Conservation (phyloP, 2,329 filamentous ascomycete genomes). For the Aspergillus aculeatinus region DNA sequence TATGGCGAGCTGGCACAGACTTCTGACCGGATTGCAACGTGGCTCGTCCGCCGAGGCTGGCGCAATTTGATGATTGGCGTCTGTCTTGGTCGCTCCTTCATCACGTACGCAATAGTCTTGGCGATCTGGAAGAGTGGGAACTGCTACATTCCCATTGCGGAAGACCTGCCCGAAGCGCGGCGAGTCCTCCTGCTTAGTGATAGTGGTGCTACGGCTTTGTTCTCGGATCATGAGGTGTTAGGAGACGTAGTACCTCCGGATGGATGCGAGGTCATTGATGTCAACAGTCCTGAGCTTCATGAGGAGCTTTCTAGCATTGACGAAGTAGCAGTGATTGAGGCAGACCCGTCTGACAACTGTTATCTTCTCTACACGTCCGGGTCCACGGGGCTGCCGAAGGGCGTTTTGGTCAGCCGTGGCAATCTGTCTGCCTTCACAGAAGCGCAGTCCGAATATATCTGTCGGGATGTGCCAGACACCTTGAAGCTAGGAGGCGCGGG, state of each 20-base stretch:
- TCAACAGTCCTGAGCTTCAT: too few relatives aligned
- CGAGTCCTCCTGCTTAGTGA: background rate
- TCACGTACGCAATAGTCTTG: slow-evolving; percentile 11
- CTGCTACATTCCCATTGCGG: slow-evolving; percentile 15
- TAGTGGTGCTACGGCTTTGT: too few relatives aligned
- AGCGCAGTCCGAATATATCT: slow-evolving; percentile 16
- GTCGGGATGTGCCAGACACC: slow-evolving; percentile 13
- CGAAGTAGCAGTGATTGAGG: background rate
- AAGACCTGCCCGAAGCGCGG: slow-evolving; percentile 14
- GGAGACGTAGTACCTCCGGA: too few relatives aligned
- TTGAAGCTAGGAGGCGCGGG: slow-evolving; percentile 9
- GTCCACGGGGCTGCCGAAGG: slow-evolving; percentile 16
- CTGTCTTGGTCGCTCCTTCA: slow-evolving; percentile 1
- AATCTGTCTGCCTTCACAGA: slow-evolving; percentile 15
- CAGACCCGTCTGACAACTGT: slow-evolving; percentile 3
- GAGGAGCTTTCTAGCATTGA: too few relatives aligned
- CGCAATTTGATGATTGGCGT: too few relatives aligned
- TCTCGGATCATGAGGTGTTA: too few relatives aligned
- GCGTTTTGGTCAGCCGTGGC: slow-evolving; percentile 13
- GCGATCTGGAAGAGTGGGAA: slow-evolving; percentile 16
- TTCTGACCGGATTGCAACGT: too few relatives aligned
- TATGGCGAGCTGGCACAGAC: too few relatives aligned
- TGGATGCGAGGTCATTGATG: too few relatives aligned
- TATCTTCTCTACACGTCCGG: slow-evolving; percentile 18
- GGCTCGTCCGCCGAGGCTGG: too few relatives aligned